Evolutionary conservation across 2,329 filamentous ascomycete species (phyloP).

Genomic region (Cladobotryum protrusum): DNA sequence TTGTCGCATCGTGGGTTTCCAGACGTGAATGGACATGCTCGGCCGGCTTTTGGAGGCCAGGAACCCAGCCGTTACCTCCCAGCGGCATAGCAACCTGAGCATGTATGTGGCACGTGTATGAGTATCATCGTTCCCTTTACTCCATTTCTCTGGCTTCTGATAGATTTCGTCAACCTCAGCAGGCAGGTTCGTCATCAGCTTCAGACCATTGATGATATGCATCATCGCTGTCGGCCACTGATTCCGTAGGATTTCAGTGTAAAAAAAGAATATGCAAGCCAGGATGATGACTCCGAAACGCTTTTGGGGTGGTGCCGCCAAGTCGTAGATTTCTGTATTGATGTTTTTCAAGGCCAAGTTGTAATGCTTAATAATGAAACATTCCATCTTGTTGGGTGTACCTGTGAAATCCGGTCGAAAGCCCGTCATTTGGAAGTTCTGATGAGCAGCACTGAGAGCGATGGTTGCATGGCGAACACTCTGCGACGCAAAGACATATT

Average conservation of each 20-base stretch:
- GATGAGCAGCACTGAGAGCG: slow-evolving; percentile 27
- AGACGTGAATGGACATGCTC: slow-evolving; percentile 15
- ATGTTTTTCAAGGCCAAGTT: slow-evolving; percentile 30
- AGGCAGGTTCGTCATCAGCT: slow-evolving; percentile 24
- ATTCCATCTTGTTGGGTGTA: slow-evolving; percentile 23
- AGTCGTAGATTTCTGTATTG: slow-evolving; percentile 12
- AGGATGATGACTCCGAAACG: slow-evolving; percentile 22
- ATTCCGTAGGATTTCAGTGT: slow-evolving; percentile 23
- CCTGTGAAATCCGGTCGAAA: slow-evolving; percentile 10
- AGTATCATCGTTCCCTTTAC: slow-evolving; percentile 9
- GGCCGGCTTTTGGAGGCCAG: slow-evolving; percentile 17
- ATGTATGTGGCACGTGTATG: slow-evolving; percentile 17
- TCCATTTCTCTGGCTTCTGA: slow-evolving; percentile 15
- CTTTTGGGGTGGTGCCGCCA: slow-evolving; percentile 2
- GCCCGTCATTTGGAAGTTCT: slow-evolving; percentile 17
- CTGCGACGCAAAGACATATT: slow-evolving; percentile 23
- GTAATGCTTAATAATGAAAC: slow-evolving; percentile 34
- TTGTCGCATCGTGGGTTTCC: slow-evolving; percentile 13
- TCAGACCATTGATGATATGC: slow-evolving; percentile 25
- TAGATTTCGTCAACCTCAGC: slow-evolving; percentile 15
- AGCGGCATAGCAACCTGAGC: slow-evolving; percentile 16
- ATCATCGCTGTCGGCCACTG: slow-evolving; percentile 21
- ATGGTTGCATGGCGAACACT: slow-evolving; percentile 29
- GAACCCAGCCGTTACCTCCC: slow-evolving; percentile 18
- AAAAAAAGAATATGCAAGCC: slow-evolving; percentile 28